Evolutionary conservation across 768 basidiomycete species (phyloP).

Genomic region (Suillus variegatus): DNA sequence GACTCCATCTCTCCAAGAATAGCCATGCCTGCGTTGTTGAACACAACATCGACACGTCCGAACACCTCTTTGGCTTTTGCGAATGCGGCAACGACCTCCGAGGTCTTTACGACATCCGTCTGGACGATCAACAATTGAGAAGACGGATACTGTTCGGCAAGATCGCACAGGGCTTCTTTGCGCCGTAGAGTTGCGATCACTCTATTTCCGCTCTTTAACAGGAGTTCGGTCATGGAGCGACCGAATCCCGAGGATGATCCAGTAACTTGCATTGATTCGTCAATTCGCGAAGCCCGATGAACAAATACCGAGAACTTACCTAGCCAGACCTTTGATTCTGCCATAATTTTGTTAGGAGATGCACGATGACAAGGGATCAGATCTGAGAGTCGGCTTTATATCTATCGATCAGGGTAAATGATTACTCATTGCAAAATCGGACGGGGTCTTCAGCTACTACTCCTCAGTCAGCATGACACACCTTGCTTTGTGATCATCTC

Average conservation of each 20-base stretch:
- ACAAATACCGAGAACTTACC: constrained; percentile 6
- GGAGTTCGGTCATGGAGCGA: constrained; percentile 27
- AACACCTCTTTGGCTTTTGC: constrained; percentile 29
- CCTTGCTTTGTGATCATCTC: background rate
- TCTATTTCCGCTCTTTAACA: constrained; percentile 34
- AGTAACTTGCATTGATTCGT: constrained; percentile 29
- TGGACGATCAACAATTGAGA: constrained; percentile 24
- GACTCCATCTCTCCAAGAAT: constrained; percentile 36
- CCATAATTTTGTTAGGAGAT: constrained; percentile 6
- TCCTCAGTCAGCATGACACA: background rate
- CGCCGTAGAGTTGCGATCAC: constrained; percentile 42
- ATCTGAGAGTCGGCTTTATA: background rate
- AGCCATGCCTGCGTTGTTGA: constrained; percentile 38
- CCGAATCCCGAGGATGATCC: constrained; percentile 40
- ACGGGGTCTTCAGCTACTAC: background rate
- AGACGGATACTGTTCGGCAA: constrained; percentile 16
- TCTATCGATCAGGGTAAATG: background rate
- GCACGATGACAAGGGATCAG: background rate
- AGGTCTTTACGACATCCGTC: constrained; percentile 32
- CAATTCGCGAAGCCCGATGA: background rate
- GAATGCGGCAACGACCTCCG: constrained; percentile 31
- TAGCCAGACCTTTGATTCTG: constrained; percentile 20
- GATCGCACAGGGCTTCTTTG: constrained; percentile 22
- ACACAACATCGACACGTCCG: constrained; percentile 38
- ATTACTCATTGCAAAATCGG: constrained; percentile 1